A percentile compares a stretch with the other conserved stretches of the same genome.
Evolutionary conservation across 257 asterid genomes (phyloP).

Genomic region (Rauvolfia tetraphylla): DNA sequence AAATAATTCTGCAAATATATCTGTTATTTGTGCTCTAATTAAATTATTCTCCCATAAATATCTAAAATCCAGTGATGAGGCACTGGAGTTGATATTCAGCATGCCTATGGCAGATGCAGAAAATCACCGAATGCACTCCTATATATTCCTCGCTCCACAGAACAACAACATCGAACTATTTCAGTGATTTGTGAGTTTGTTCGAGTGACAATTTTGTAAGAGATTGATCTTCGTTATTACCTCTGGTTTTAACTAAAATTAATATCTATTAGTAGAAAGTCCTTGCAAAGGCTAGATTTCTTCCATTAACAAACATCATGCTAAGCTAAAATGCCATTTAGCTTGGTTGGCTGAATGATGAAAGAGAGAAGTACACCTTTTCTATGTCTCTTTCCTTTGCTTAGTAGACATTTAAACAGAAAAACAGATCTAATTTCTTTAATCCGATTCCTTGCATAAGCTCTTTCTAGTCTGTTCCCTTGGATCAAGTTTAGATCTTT

Average conservation of each 20-base stretch:
- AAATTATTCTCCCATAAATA: no score
- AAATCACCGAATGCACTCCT: no score
- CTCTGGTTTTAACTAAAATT: background rate
- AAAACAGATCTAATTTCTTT: background rate
- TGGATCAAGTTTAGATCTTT: background rate
- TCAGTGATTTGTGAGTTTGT: no score
- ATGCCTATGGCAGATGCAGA: no score
- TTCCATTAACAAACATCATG: background rate
- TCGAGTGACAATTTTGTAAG: no score
- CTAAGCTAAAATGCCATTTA: background rate
- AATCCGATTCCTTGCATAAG: background rate
- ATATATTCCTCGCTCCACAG: no score
- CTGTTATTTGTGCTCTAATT: no score
- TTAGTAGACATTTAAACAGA: background rate
- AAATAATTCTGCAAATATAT: no score
- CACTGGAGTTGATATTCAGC: no score
- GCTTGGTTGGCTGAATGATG: background rate
- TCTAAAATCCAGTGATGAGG: no score
- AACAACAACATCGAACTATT: no score
- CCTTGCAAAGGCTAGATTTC: background rate
- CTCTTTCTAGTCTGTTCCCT: background rate
- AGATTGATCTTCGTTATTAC: background rate
- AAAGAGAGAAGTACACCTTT: background rate
- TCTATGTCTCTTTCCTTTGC: background rate
- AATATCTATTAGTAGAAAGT: background rate